Percentiles rank a stretch among this genome's conserved stretches.
Evolutionary conservation across 2,329 filamentous ascomycete species (phyloP).

Genomic region (Hypoxylon rubiginosum): DNA sequence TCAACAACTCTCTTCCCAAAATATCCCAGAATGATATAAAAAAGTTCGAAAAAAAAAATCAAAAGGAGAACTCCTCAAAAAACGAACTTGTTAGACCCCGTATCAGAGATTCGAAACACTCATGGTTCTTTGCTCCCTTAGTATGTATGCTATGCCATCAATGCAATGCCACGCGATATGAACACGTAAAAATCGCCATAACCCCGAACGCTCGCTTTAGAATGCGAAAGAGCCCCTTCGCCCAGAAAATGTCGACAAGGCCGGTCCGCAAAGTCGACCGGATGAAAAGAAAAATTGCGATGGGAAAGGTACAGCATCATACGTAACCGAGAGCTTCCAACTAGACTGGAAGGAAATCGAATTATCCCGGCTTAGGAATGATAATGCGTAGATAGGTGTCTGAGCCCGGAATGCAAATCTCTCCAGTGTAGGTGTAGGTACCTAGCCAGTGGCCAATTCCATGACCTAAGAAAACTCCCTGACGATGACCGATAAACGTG

Average conservation of each 20-base stretch:
- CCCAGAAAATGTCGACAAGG: conserved; percentile 18
- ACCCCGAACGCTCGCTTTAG: conserved; percentile 24
- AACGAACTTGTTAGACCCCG: conserved; percentile 1
- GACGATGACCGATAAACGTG: not conserved
- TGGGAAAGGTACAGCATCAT: not conserved
- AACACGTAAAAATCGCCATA: conserved; percentile 25
- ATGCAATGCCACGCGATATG: conserved; percentile 31
- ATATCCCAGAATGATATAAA: conserved; percentile 11
- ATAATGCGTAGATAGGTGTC: conserved; percentile 1
- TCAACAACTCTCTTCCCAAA: conserved; percentile 2
- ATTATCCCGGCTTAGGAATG: conserved; percentile 1
- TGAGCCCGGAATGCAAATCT: conserved; percentile 3
- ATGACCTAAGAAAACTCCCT: not conserved
- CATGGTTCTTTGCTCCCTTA: conserved; percentile 23
- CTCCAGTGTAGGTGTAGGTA: too few species aligned
- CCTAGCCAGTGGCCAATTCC: conserved; percentile 3
- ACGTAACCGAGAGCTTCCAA: conserved; percentile 11
- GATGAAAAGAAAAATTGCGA: not conserved
- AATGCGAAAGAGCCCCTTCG: conserved; percentile 30
- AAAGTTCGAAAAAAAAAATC: conserved; percentile 12
- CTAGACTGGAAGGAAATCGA: conserved; percentile 1
- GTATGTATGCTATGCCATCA: conserved; percentile 30
- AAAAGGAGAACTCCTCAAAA: conserved; percentile 6
- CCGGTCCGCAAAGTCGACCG: not conserved
- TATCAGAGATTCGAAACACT: conserved; percentile 17